phyloP scores from a whole-genome alignment of 495 filamentous ascomycete genomes.

The Podospora bellae-mahoneyi region DNA sequence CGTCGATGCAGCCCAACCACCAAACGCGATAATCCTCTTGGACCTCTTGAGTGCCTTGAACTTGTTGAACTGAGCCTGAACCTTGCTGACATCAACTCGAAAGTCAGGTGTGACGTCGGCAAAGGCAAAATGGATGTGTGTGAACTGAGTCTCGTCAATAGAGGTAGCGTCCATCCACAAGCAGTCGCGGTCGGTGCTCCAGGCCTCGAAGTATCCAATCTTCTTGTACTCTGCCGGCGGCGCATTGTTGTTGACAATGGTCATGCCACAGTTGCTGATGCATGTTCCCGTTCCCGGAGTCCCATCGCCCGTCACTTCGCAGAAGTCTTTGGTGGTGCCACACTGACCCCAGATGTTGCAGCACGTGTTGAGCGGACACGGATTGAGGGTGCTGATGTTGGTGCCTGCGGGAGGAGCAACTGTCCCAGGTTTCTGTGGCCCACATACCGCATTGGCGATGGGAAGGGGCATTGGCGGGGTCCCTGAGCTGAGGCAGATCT shows the following conservation, averaged over 20 bases:
- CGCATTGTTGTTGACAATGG: slow-evolving; percentile 27
- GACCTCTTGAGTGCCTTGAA: slow-evolving; percentile 23
- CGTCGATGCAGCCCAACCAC: slow-evolving; percentile 37
- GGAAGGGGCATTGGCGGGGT: slow-evolving; percentile 44
- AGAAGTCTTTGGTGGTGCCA: slow-evolving; percentile 49
- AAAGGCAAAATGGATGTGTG: slow-evolving; percentile 35
- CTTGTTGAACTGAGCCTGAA: slow-evolving; percentile 21
- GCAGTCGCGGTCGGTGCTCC: slow-evolving; percentile 25
- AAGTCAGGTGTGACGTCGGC: slow-evolving; percentile 21
- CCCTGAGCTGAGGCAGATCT: slow-evolving; percentile 51
- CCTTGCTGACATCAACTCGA: slow-evolving; percentile 11
- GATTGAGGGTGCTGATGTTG: slow-evolving; percentile 38
- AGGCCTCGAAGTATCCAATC: slow-evolving; percentile 36
- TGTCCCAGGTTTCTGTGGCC: slow-evolving; percentile 36
- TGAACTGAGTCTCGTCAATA: slow-evolving; percentile 28
- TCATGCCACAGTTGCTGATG: slow-evolving; percentile 47
- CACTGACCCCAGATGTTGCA: slow-evolving; percentile 47
- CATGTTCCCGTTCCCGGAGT: slow-evolving; percentile 45
- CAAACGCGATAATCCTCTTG: slow-evolving; percentile 38
- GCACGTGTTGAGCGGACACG: slow-evolving; percentile 38
- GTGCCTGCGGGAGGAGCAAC: background rate
- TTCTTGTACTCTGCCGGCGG: slow-evolving; percentile 11
- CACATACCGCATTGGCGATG: slow-evolving; percentile 41
- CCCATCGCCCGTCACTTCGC: slow-evolving; percentile 28
- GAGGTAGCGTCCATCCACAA: slow-evolving; percentile 22